Conservation (phyloP, 176 grass and related monocot genomes). For the Lolium perenne region DNA sequence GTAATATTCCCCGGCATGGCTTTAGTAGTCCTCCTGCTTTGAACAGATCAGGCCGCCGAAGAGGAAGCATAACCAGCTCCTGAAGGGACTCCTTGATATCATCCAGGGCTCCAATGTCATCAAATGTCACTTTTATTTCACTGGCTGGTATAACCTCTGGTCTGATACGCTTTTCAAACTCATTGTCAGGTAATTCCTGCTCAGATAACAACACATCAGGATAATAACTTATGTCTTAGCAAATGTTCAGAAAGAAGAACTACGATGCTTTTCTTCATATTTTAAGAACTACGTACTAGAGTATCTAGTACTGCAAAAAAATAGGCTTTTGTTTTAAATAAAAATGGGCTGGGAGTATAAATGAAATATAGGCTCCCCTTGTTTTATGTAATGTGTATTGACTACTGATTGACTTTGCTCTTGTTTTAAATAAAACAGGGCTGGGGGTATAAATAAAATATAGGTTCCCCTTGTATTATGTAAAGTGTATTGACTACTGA, state of each 20-base stretch:
- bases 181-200: conserved; percentile 97
- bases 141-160: conserved; percentile 87
- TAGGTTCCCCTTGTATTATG: too few relatives aligned
- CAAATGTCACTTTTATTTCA: conserved; percentile 93
- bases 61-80: conserved; percentile 96
- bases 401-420: too few relatives aligned
- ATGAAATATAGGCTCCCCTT: too few relatives aligned
- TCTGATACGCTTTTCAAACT: conserved; percentile 96
- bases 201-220: not conserved
- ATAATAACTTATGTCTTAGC: not conserved
- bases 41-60: conserved; percentile 89
- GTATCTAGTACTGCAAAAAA: not conserved
- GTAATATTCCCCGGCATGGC: conserved; percentile 85
- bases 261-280: not conserved
- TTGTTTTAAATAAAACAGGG: too few relatives aligned
- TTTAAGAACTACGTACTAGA: not conserved
- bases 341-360: too few relatives aligned
- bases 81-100: conserved; percentile 99
- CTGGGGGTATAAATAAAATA: too few relatives aligned
- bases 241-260: not conserved
- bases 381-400: not conserved
- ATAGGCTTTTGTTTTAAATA: too few relatives aligned
- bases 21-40: conserved; percentile 93
- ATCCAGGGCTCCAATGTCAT: conserved; percentile 91
- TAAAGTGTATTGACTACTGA: not conserved